phyloP scores from a whole-genome alignment of 805 yeast genomes.

The Ogataea paraovalis region DNA sequence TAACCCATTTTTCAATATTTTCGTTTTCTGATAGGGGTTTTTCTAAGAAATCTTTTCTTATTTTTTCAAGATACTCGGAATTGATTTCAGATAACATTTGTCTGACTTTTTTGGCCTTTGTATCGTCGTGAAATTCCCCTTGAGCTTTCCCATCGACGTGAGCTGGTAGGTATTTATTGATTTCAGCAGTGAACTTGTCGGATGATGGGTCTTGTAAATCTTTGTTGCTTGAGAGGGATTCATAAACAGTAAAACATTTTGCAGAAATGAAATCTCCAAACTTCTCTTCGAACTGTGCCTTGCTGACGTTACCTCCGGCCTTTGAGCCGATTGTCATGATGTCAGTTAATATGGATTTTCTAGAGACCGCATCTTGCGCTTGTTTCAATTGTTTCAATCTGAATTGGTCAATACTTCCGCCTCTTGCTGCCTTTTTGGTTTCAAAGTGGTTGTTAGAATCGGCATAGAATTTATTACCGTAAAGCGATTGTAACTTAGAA shows the following conservation, averaged over 20 bases:
- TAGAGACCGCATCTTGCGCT: conserved; percentile 35
- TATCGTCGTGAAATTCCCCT: conserved; percentile 28
- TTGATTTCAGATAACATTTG: conserved; percentile 33
- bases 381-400: conserved; percentile 35
- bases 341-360: conserved; percentile 42
- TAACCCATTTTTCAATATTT: conserved; percentile 42
- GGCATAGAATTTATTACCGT: conserved; percentile 19
- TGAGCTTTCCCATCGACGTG: conserved; percentile 27
- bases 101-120: conserved; percentile 30
- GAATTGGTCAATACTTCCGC: conserved; percentile 24
- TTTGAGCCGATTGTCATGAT: conserved; percentile 32
- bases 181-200: conserved; percentile 45
- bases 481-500: conserved; percentile 32
- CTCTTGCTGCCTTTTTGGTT: conserved; percentile 5
- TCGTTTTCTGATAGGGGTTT: conserved; percentile 27
- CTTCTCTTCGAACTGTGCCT: conserved; percentile 32
- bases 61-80: conserved; percentile 28
- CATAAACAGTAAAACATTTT: conserved; percentile 35
- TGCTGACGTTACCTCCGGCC: conserved; percentile 21
- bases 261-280: conserved; percentile 32
- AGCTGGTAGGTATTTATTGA: conserved; percentile 38
- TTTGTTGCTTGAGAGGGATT: conserved; percentile 23
- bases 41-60: conserved; percentile 25
- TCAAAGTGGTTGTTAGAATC: conserved; percentile 7
- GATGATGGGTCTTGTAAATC: conserved; percentile 19